These are phyloP conservation scores for Protomyces macrosporus DNA, from an alignment of 1,139 yeast genomes.

Conservation along the genomic window DNA sequence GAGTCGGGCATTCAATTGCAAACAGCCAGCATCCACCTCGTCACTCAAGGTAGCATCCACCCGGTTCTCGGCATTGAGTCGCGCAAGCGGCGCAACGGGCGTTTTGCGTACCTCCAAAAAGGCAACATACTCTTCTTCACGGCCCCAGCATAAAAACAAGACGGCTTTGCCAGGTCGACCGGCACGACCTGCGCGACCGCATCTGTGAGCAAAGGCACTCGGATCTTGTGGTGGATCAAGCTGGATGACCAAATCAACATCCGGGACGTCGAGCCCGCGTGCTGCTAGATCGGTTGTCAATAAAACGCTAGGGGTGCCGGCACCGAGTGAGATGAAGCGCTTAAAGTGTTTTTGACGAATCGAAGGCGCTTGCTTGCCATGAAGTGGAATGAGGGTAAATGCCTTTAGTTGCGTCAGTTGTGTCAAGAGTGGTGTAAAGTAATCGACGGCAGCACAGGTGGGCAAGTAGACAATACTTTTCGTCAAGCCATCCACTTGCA, in stretches of 20 bases:
- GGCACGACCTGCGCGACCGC: constrained; percentile 92
- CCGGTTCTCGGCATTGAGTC: constrained; percentile 18
- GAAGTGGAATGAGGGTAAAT: constrained; percentile 57
- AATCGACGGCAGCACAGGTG: constrained; percentile 77
- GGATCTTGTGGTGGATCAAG: constrained; percentile 90
- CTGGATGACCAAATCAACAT: constrained; percentile 82
- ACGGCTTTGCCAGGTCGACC: constrained; percentile 76
- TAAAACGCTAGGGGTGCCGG: constrained; percentile 51
- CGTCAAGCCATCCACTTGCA: constrained; percentile 54
- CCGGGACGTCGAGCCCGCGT: constrained; percentile 87
- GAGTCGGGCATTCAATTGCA: constrained; percentile 3
- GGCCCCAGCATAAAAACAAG: constrained; percentile 61
- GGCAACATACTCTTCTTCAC: constrained; percentile 77
- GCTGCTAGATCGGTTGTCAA: constrained; percentile 63
- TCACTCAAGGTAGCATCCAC: constrained; percentile 28
- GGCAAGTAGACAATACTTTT: constrained; percentile 86
- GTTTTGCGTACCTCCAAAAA: constrained; percentile 75
- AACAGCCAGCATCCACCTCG: constrained; percentile 8
- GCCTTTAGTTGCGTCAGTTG: constrained; percentile 30
- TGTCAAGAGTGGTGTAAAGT: constrained; percentile 58
- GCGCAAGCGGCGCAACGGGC: constrained; percentile 39
- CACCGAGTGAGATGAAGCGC: constrained; percentile 47
- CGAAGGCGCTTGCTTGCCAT: constrained; percentile 74
- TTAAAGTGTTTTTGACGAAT: constrained; percentile 68
- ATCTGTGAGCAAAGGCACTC: constrained; percentile 77